phyloP scores from a whole-genome alignment of 129 eudicot species.

The Chrysanthemum makinoi region DNA sequence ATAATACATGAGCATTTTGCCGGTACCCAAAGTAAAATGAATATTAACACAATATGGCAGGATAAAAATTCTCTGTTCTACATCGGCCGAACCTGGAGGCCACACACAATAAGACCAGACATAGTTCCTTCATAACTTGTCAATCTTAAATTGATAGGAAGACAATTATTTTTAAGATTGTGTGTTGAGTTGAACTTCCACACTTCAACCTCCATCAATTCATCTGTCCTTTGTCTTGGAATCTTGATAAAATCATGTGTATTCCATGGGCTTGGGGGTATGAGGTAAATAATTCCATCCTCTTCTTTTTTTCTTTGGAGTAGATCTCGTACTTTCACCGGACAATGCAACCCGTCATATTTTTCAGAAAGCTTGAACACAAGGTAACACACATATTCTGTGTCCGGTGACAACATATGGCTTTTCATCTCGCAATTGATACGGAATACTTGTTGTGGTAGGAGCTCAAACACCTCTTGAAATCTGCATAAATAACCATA shows the following conservation, averaged over 20 bases:
- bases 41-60: background rate
- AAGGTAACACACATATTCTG: too few species aligned
- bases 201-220: too few species aligned
- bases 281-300: background rate
- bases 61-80: background rate
- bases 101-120: too few species aligned
- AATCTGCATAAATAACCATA: background rate
- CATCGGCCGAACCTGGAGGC: too few species aligned
- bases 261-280: slow-evolving; percentile 5
- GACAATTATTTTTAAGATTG: background rate
- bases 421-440: background rate
- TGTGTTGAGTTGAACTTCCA: background rate
- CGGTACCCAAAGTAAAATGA: too few species aligned
- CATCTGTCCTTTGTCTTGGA: background rate
- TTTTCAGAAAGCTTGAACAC: too few species aligned
- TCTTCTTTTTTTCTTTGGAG: background rate
- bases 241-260: background rate
- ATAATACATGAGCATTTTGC: too few species aligned
- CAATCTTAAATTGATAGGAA: background rate
- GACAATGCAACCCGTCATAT: too few species aligned
- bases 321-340: too few species aligned
- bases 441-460: background rate
- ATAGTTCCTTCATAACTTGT: background rate
- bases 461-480: background rate
- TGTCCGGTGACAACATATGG: background rate